Conservation (phyloP, 768 basidiomycete species). For the Mycena crocata region DNA sequence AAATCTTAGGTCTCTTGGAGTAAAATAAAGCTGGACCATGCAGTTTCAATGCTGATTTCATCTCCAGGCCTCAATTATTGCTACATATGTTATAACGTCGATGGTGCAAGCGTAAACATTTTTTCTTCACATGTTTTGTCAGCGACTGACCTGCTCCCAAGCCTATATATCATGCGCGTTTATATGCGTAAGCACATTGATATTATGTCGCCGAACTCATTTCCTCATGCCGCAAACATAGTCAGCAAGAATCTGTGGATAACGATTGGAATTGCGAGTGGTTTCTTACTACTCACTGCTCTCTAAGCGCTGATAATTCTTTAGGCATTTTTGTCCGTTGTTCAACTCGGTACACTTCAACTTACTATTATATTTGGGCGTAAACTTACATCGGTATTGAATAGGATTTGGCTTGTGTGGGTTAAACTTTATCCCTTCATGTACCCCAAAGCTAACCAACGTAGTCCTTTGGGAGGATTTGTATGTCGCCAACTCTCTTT, state of each 20-base stretch:
- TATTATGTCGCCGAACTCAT: neutral
- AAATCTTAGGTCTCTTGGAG: slow-evolving; percentile 22
- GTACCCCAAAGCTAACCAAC: neutral
- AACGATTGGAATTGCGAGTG: neutral
- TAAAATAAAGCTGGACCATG: neutral
- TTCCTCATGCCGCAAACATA: neutral
- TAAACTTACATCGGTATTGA: neutral
- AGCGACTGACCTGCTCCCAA: neutral
- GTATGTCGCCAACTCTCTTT: slow-evolving; percentile 10
- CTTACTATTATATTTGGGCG: neutral
- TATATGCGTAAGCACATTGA: slow-evolving; percentile 16
- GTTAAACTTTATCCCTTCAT: neutral
- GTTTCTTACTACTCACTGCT: neutral
- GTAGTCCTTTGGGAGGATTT: slow-evolving; percentile 22
- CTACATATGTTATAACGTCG: slow-evolving; percentile 27
- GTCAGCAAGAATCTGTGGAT: slow-evolving; percentile 8
- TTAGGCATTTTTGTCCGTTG: neutral
- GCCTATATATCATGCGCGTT: slow-evolving; percentile 27
- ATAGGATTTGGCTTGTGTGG: neutral
- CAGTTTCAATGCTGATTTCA: neutral
- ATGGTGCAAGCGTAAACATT: slow-evolving; percentile 19
- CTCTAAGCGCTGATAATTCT: neutral
- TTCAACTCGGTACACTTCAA: neutral
- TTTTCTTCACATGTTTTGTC: neutral
- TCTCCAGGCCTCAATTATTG: slow-evolving; percentile 25